phyloP scores from a whole-genome alignment of 192 early-diverging fungal genomes.

The Neocallimastix lanati region DNA sequence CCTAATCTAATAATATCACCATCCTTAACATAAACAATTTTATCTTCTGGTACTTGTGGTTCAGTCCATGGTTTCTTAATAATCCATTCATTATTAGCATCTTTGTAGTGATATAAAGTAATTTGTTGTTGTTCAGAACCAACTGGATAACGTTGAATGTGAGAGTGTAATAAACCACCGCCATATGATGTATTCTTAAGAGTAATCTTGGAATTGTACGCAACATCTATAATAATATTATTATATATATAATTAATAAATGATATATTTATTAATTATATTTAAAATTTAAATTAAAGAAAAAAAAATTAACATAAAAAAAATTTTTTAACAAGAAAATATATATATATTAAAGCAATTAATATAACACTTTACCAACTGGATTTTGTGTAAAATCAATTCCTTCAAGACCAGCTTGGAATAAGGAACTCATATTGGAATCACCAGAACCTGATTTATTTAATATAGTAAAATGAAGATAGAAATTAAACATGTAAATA shows the following conservation, averaged over 20 bases:
- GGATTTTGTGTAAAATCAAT: slow-evolving; percentile 64
- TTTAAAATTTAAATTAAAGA: no score
- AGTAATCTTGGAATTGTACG: slow-evolving; percentile 75
- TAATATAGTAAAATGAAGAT: slow-evolving; percentile 74
- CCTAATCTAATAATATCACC: slow-evolving; percentile 67
- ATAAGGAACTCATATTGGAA: slow-evolving; percentile 86
- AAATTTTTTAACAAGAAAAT: no score
- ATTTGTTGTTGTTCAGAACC: slow-evolving; percentile 93
- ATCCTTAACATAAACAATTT: slow-evolving; percentile 43
- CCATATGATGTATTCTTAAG: slow-evolving; percentile 66
- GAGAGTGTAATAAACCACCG: slow-evolving; percentile 48
- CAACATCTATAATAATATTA: no score
- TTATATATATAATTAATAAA: no score
- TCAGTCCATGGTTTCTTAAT: slow-evolving; percentile 40
- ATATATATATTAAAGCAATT: no score
- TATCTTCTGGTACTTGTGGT: background rate
- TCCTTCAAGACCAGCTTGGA: slow-evolving; percentile 79
- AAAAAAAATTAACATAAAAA: no score
- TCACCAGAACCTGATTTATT: slow-evolving; percentile 67
- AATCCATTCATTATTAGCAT: slow-evolving; percentile 83
- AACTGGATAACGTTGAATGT: slow-evolving; percentile 33
- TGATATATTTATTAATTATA: no score
- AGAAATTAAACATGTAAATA: slow-evolving; percentile 75
- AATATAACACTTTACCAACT: slow-evolving; percentile 24
- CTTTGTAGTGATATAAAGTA: slow-evolving; percentile 84